Percentiles rank a stretch among this genome's conserved stretches.
These are phyloP conservation scores for Falciphora oryzae DNA, from an alignment of 2,329 filamentous ascomycete species.

Conservation along the genomic window DNA sequence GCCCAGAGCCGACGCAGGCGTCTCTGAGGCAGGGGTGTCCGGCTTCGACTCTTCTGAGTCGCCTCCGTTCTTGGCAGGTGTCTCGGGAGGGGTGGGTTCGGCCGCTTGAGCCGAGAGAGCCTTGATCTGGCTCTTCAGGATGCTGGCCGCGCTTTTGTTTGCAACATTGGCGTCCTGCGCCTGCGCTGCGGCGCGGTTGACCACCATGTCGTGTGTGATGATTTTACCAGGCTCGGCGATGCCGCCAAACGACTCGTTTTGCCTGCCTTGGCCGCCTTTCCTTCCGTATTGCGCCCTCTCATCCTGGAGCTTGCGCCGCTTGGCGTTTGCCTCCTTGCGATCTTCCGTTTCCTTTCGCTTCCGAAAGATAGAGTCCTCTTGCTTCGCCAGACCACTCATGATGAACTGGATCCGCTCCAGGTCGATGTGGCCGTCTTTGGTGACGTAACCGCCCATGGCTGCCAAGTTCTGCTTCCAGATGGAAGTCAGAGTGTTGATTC, in stretches of 20 bases:
- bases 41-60: constrained; percentile 15
- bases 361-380: constrained; percentile 90
- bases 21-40: constrained; percentile 17
- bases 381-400: constrained; percentile 78
- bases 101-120: constrained; percentile 26
- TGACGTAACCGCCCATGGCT: constrained; percentile 90
- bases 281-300: constrained; percentile 25
- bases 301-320: constrained; percentile 70
- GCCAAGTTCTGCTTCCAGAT: constrained; percentile 95
- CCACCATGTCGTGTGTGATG: constrained; percentile 82
- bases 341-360: constrained; percentile 83
- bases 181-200: constrained; percentile 56
- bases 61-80: constrained; percentile 9
- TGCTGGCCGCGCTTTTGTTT: constrained; percentile 92
- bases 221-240: constrained; percentile 34
- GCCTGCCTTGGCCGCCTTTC: not conserved
- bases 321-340: constrained; percentile 70
- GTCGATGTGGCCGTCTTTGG: constrained; percentile 89
- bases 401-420: constrained; percentile 83
- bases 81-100: constrained; percentile 13
- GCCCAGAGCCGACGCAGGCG: constrained; percentile 23
- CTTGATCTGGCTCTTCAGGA: constrained; percentile 75
- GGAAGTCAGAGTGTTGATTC: constrained; percentile 92
- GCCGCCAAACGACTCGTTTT: constrained; percentile 2
- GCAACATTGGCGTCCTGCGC: constrained; percentile 67